A percentile compares a stretch with the other conserved stretches of the same genome.
Conservation (phyloP, 495 filamentous ascomycete genomes). For the Neurospora cerealis region DNA sequence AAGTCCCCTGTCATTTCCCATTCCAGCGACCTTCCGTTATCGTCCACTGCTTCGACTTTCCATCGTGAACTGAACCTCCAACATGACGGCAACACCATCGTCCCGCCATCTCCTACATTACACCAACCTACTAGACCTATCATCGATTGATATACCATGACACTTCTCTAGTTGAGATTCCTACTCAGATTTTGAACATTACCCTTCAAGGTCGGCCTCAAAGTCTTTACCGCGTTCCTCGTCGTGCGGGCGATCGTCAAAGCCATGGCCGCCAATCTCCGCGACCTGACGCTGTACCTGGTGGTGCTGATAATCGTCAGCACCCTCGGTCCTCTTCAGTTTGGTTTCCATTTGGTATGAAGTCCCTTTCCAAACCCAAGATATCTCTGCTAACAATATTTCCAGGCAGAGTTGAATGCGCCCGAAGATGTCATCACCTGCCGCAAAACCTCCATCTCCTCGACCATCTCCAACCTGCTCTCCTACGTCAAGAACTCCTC, state of each 20-base stretch:
- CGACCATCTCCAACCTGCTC: constrained; percentile 20
- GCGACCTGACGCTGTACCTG: constrained; percentile 52
- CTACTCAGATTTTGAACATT: neutral
- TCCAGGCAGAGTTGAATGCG: constrained; percentile 86
- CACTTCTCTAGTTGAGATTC: neutral
- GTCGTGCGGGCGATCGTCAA: neutral
- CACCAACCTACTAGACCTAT: neutral
- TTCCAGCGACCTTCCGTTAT: neutral
- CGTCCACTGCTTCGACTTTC: neutral
- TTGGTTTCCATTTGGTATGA: constrained; percentile 84
- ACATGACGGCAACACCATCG: neutral
- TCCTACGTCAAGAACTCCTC: constrained; percentile 17
- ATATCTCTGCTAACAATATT: constrained; percentile 11
- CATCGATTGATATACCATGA: neutral
- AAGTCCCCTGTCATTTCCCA: neutral
- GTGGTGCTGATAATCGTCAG: constrained; percentile 52
- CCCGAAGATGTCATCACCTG: constrained; percentile 85
- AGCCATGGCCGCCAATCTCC: constrained; percentile 26
- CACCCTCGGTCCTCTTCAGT: constrained; percentile 77
- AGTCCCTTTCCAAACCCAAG: neutral
- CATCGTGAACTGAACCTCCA: neutral
- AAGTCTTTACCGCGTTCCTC: neutral
- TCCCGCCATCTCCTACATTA: neutral
- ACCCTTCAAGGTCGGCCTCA: neutral
- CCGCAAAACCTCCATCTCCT: constrained; percentile 49